Base-by-base conservation (phyloP, 1,284 basidiomycete genomes). In the Albatrellus sp. region DNA sequence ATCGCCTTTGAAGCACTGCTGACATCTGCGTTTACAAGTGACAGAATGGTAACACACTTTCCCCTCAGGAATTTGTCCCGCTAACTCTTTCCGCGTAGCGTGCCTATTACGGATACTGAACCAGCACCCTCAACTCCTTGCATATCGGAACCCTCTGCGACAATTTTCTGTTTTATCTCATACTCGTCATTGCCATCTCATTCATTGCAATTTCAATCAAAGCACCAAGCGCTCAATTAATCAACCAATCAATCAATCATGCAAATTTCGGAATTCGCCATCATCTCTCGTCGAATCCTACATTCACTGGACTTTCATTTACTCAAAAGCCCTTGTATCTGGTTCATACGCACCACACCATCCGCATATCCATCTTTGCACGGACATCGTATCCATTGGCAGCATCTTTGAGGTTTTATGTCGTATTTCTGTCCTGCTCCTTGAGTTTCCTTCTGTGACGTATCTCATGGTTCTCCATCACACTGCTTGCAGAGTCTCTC, bases 41-140 rank as follows among this genome's bases (percentile, higher is more conserved):
- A 73, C 50, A 66, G 72, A 57, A 77, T 75, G 70, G 65, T 70
- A 49, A 40, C 59, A 33, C 11, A 19, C 14, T 35, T 8, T 17
- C 24, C 12, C 13, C 13, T 53, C 57, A 45, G 49, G 44, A 28
- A 46, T 43, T 41, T 48, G 36, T 48, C 52, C 11, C 47, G 39
- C 35, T 48, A 17, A 40, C n/a, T 46, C 24, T 34, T 37, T 46
- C 40, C 32, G 24, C 37, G 10, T 47, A 68, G 68, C 67, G 68
- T 50, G 68, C 68, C 50, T 70, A 70, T 55, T 69, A 70, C 47
- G 68, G 68, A 48, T 69, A 68, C 52, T 69, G 51, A 60, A 53
- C 40, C 49, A 37, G 41, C 20, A 42, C 41, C 33, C 39, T 34
- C 39, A 8, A 16, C 37, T 24, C 6, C 28, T 40, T 19, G 9